A percentile compares a stretch with the other conserved stretches of the same genome.
Conservation (phyloP, 352 stramenopile species). For the Globisporangium emineosum region DNA sequence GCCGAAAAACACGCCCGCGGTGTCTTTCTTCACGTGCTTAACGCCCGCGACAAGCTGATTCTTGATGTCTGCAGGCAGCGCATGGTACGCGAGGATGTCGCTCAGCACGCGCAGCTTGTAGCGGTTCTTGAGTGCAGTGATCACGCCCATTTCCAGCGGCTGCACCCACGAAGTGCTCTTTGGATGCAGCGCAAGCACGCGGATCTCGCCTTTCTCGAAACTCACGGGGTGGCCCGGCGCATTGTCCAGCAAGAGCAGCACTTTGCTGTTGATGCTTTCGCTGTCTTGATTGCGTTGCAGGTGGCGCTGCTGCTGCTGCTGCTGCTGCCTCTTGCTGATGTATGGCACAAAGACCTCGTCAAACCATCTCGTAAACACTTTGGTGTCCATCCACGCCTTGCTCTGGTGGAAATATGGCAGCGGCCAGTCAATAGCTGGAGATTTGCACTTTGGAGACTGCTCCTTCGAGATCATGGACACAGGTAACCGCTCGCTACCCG, state of each 20-base stretch:
- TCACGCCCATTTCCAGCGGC: constrained; percentile 23
- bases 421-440: background rate
- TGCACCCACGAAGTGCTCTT: constrained; percentile 14
- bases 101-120: constrained; percentile 22
- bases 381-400: constrained; percentile 19
- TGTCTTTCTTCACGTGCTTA: constrained; percentile 11
- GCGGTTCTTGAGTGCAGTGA: constrained; percentile 25
- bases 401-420: constrained; percentile 14
- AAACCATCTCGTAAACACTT: constrained; percentile 18
- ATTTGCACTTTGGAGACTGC: background rate
- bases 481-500: constrained; percentile 7
- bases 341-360: constrained; percentile 13
- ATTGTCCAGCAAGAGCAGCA: constrained; percentile 19
- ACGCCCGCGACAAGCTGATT: constrained; percentile 1
- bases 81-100: constrained; percentile 22
- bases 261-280: background rate
- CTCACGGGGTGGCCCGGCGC: constrained; percentile 16
- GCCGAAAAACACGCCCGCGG: constrained; percentile 20
- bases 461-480: constrained; percentile 15
- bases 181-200: constrained; percentile 13
- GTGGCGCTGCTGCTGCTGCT: background rate
- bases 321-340: background rate
- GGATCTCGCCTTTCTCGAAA: constrained; percentile 14
- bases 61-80: constrained; percentile 11
- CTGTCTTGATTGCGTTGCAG: too few relatives aligned